Percentiles rank a stretch among this genome's conserved stretches.
Evolutionary conservation across 169 alveolate species (phyloP).

Genomic region (Eimeria tenella): DNA sequence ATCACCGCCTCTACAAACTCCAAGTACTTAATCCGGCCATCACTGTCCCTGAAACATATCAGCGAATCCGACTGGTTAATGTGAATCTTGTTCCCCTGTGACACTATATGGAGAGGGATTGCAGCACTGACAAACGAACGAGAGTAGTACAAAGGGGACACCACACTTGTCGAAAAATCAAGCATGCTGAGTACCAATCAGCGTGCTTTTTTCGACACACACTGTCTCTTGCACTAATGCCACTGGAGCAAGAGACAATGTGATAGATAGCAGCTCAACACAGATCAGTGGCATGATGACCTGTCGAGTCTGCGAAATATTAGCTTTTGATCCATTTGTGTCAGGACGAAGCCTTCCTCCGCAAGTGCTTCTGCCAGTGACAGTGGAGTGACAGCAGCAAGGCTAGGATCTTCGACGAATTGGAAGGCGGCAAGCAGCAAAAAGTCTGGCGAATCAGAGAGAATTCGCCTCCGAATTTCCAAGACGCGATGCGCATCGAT

Average conservation of each 20-base stretch:
- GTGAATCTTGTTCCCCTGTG: background rate
- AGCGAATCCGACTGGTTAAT: background rate
- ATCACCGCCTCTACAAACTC: constrained; percentile 78
- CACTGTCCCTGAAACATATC: constrained; percentile 72
- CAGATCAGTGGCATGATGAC: constrained; percentile 11
- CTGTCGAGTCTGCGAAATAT: constrained; percentile 77
- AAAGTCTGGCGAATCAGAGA: constrained; percentile 85
- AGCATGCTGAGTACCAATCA: background rate
- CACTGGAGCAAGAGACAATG: no score
- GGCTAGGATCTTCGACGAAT: constrained; percentile 81
- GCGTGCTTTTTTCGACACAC: no score
- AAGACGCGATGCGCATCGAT: constrained; percentile 81
- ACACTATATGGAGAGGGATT: background rate
- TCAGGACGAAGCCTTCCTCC: constrained; percentile 70
- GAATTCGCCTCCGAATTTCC: constrained; percentile 83
- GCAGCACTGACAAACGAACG: background rate
- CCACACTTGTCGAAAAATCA: background rate
- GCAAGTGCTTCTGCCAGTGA: constrained; percentile 79
- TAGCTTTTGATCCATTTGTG: constrained; percentile 61
- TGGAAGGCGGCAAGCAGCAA: constrained; percentile 88
- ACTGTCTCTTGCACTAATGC: background rate
- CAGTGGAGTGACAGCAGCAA: constrained; percentile 82
- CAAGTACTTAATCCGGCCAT: constrained; percentile 75
- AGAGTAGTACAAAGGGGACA: no score
- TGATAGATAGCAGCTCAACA: background rate